Percentiles rank a stretch among this genome's conserved stretches.
These are phyloP conservation scores for Coniochaeta sp. DNA, from an alignment of 2,329 filamentous ascomycete species.

Conservation along the genomic window DNA sequence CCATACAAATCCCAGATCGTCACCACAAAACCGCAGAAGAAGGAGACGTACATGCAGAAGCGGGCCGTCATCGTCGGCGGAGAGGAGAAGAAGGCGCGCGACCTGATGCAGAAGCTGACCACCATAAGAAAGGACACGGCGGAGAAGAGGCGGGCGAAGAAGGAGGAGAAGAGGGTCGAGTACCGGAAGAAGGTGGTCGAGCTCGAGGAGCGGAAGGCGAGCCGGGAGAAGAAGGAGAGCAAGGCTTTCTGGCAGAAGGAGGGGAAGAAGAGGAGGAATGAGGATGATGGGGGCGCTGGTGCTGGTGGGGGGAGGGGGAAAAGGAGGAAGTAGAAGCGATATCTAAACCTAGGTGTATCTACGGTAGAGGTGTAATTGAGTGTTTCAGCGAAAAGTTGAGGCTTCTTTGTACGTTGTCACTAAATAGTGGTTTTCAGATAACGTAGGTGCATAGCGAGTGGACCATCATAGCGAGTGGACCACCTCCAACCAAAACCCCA, in stretches of 20 bases:
- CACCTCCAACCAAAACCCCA: too few species aligned
- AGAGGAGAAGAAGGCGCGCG: conserved; percentile 83
- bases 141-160: conserved; percentile 73
- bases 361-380: background rate
- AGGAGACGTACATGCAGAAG: conserved; percentile 87
- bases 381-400: background rate
- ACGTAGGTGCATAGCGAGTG: too few species aligned
- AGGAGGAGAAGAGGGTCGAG: conserved; percentile 76
- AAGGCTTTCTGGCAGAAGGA: conserved; percentile 91
- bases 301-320: conserved; percentile 31
- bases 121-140: conserved; percentile 86
- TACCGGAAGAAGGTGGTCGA: conserved; percentile 81
- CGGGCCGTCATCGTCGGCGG: conserved; percentile 79
- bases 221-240: conserved; percentile 82
- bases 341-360: too few species aligned
- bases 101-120: conserved; percentile 87
- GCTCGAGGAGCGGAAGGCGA: conserved; percentile 75
- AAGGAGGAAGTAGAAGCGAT: conserved; percentile 26
- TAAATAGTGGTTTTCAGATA: too few species aligned
- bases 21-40: conserved; percentile 70
- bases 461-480: too few species aligned
- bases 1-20: conserved; percentile 91
- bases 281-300: conserved; percentile 30
- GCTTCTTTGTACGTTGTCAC: too few species aligned
- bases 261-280: conserved; percentile 59